Conservation (phyloP, 2,329 filamentous ascomycete genomes). For the Sclerotinia nivalis region DNA sequence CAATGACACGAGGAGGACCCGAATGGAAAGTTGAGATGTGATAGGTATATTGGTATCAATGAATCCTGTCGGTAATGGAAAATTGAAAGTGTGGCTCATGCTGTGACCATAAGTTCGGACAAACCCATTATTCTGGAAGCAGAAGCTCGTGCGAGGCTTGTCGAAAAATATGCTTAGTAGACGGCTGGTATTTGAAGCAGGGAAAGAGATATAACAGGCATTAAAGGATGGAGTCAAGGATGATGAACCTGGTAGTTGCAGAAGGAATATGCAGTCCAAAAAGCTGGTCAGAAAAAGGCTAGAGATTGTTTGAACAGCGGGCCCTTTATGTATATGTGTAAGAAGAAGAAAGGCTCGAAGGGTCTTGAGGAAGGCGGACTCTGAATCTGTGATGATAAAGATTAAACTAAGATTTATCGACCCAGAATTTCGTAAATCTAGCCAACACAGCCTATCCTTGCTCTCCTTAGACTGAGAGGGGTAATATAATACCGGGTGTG, state of each 20-base stretch:
- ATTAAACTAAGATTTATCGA: background rate
- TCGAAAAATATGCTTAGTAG: conserved; percentile 26
- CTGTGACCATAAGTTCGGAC: conserved; percentile 36
- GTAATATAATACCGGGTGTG: background rate
- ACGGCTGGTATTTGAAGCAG: conserved; percentile 29
- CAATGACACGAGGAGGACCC: conserved; percentile 27
- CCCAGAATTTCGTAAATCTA: background rate
- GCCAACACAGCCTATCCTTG: background rate
- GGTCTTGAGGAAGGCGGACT: background rate
- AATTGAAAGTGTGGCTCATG: conserved; percentile 39
- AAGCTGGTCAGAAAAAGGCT: conserved; percentile 14
- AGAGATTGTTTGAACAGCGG: conserved; percentile 34
- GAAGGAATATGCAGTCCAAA: conserved; percentile 30
- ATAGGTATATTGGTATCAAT: conserved; percentile 31
- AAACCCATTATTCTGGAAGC: conserved; percentile 41
- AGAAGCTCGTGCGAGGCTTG: conserved; percentile 36
- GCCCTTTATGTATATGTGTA: conserved; percentile 22
- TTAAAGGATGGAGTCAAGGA: conserved; percentile 33
- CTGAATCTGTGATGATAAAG: background rate
- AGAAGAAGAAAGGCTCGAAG: background rate
- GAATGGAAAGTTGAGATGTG: conserved; percentile 26
- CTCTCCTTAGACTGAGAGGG: background rate
- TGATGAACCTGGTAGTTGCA: conserved; percentile 34
- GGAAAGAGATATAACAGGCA: conserved; percentile 24
- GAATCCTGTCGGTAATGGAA: conserved; percentile 33